Percentiles rank a stretch among this genome's conserved stretches.
Evolutionary conservation across 192 early-diverging fungal genomes (phyloP).

Genomic region (Podila verticillata): DNA sequence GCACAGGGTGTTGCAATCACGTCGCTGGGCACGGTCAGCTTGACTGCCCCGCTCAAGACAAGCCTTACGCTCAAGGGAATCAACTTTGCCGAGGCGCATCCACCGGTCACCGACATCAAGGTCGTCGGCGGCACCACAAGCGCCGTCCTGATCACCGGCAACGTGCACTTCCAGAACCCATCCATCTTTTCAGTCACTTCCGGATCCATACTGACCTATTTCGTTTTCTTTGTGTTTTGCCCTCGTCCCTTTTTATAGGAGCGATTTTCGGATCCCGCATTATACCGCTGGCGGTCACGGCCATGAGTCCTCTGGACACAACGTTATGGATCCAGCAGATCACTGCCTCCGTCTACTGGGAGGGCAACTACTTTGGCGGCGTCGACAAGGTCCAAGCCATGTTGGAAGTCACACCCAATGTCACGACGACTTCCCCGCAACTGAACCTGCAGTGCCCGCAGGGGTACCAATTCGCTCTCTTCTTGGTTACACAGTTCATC

Average conservation of each 20-base stretch:
- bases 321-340: background rate
- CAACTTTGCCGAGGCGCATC: background rate
- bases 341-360: background rate
- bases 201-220: background rate
- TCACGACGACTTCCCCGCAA: background rate
- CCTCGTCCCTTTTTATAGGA: too few species aligned
- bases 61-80: background rate
- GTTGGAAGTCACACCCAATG: background rate
- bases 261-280: background rate
- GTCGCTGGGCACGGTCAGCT: background rate
- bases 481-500: constrained; percentile 7
- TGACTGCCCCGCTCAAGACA: background rate
- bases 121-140: background rate
- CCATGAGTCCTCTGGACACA: background rate
- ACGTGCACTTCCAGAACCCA: background rate
- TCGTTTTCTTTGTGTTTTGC: too few species aligned
- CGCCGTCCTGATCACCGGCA: background rate
- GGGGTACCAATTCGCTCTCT: constrained; percentile 5
- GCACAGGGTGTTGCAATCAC: background rate
- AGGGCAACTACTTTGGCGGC: constrained; percentile 2
- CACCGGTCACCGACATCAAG: background rate
- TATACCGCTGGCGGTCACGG: background rate
- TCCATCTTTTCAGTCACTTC: background rate
- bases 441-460: background rate
- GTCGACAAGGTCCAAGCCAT: background rate